phyloP scores from a whole-genome alignment of 2,329 filamentous ascomycete species.

The Pyricularia pennisetigena region DNA sequence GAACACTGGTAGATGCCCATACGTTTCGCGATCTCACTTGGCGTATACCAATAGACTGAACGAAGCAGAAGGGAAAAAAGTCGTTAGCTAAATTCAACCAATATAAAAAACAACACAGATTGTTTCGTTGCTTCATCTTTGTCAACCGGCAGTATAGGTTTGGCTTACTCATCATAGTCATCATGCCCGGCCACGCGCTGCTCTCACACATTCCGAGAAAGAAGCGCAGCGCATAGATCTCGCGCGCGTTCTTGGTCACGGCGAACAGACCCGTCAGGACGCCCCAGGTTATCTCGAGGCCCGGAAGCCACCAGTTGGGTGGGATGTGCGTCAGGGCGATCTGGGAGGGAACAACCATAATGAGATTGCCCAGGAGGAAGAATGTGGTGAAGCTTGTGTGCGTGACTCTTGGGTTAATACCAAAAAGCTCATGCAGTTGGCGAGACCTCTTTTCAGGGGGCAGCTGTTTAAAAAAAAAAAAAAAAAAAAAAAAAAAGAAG shows the following conservation, averaged over 20 bases:
- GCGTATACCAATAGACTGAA: constrained; percentile 31
- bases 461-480: no score
- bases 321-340: constrained; percentile 25
- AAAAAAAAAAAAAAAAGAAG: neutral
- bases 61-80: neutral
- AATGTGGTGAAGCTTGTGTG: constrained; percentile 16
- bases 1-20: constrained; percentile 43
- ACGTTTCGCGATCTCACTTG: constrained; percentile 35
- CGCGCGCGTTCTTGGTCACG: neutral
- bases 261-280: constrained; percentile 22
- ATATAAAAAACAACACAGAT: no score
- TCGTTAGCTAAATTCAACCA: neutral
- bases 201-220: constrained; percentile 27
- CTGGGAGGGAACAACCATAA: constrained; percentile 25
- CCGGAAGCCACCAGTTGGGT: constrained; percentile 23
- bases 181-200: constrained; percentile 31
- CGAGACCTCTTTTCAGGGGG: neutral
- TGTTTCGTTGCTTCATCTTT: neutral
- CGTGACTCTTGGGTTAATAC: neutral
- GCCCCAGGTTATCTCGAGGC: constrained; percentile 23
- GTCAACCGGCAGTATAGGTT: neutral
- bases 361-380: constrained; percentile 23
- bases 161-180: constrained; percentile 27
- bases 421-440: neutral
- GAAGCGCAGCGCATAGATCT: constrained; percentile 28